A percentile compares a stretch with the other conserved stretches of the same genome.
Conservation (phyloP, 495 filamentous ascomycete species). For the Lichina pygmaea region DNA sequence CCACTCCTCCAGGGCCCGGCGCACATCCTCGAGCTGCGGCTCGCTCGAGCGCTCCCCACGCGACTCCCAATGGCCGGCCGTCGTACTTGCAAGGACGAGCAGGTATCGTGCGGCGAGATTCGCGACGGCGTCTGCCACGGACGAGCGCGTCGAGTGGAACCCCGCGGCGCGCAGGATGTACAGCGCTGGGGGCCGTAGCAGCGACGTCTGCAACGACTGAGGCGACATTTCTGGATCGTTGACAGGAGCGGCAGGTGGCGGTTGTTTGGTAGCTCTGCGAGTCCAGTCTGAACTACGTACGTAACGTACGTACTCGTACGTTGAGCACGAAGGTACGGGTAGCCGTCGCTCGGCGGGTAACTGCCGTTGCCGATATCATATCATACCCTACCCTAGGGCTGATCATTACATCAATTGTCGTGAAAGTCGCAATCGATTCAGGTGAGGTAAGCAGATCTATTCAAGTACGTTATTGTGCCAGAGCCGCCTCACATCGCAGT, state of each 20-base stretch:
- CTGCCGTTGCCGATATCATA: too few relatives aligned
- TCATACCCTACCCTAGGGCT: too few relatives aligned
- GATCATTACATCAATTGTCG: too few relatives aligned
- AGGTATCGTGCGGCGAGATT: constrained; percentile 55
- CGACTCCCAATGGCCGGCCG: constrained; percentile 26
- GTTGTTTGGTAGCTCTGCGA: too few relatives aligned
- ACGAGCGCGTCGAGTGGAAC: constrained; percentile 47
- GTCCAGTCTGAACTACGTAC: too few relatives aligned
- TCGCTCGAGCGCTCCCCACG: constrained; percentile 22
- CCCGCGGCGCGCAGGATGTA: constrained; percentile 71
- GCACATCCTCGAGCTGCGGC: constrained; percentile 45
- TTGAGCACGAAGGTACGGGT: too few relatives aligned
- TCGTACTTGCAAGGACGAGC: constrained; percentile 32
- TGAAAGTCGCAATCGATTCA: too few relatives aligned
- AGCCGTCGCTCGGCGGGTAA: too few relatives aligned
- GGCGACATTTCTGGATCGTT: constrained; percentile 7
- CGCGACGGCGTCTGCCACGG: constrained; percentile 51
- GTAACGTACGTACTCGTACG: too few relatives aligned
- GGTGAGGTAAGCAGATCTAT: too few relatives aligned
- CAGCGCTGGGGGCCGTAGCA: constrained; percentile 56
- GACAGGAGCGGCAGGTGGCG: background rate
- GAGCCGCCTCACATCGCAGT: too few relatives aligned
- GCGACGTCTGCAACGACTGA: constrained; percentile 34
- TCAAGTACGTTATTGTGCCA: too few relatives aligned
- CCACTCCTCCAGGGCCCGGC: constrained; percentile 52